Evolutionary conservation across 805 yeast genomes (phyloP).

Genomic region (Metschnikowia gruessii): DNA sequence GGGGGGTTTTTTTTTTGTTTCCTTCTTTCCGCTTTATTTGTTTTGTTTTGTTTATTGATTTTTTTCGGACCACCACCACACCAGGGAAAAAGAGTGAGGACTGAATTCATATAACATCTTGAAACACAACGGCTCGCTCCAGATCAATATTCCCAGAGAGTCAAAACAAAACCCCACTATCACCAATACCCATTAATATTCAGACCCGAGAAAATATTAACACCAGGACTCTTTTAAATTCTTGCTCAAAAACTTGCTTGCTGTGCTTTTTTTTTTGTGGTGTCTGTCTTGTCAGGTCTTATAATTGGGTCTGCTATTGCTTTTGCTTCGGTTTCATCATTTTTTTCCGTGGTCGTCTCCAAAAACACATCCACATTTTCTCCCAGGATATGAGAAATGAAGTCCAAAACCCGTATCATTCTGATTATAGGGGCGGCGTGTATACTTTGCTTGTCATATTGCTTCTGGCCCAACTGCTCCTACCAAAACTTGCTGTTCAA

Average conservation of each 20-base stretch:
- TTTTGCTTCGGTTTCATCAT: background rate
- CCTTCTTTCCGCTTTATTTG: background rate
- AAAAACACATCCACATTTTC: too few species aligned
- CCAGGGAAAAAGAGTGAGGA: background rate
- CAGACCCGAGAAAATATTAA: too few species aligned
- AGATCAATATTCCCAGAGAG: too few species aligned
- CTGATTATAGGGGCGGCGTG: slow-evolving; percentile 7
- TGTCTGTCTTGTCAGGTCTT: too few species aligned
- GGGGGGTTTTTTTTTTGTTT: background rate
- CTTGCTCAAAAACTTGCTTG: too few species aligned
- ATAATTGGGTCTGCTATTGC: too few species aligned
- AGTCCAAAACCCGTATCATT: slow-evolving; percentile 13
- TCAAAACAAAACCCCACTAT: too few species aligned
- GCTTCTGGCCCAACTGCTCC: slow-evolving; percentile 15
- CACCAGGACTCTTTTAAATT: too few species aligned
- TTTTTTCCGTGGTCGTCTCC: background rate
- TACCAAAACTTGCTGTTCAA: slow-evolving; percentile 15
- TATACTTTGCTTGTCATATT: slow-evolving; percentile 7
- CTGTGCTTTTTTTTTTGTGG: too few species aligned
- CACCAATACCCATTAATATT: too few species aligned
- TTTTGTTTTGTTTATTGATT: background rate
- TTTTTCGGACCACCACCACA: background rate
- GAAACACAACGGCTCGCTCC: too few species aligned
- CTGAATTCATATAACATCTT: background rate
- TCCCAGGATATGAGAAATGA: slow-evolving; percentile 10